Evolutionary conservation across 148 eudicot species (phyloP), one percentile per base, ranked within the genome.

Genomic region (Vaccinium darrowii): DNA sequence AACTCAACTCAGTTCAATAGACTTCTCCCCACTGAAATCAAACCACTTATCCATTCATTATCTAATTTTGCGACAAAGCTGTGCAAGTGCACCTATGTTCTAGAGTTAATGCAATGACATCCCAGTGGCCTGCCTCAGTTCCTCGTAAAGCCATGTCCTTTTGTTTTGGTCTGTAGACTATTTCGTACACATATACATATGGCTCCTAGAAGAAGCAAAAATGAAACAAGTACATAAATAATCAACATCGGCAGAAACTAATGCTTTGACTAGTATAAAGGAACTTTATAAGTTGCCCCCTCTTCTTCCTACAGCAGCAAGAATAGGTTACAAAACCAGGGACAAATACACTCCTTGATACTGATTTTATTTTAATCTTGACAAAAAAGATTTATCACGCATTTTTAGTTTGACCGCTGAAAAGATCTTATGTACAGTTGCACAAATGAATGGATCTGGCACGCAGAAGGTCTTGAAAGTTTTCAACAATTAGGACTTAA

Each of bases 1-100:
- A 58, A 18, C 65, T 77, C 80, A 51, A 77, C 80, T 23, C 51
- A 77, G 25, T 77, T 75, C 39, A 67, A 18, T 11, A 39, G 76
- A 30, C 39, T 71, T 71, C 43, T 71, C 76, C 39, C 21, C 30
- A 33, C 49, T 71, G 39, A 73, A 36, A 6, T 39, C 15, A 16
- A 39, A 73, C 11, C 23, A 10, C 33, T 30, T 16, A 6, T 43
- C 23, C 18, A 36, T 27, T 52, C 18, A 36, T 27, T 52, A 58
- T 30, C 8, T 56, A 36, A 57, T 11, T 58, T 60, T 62, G 7
- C 16, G n/a, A 81, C 39, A 11, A 81, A 60, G 47, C 30, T 36
- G 52, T 25, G 21, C 83, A 60, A 21, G 15, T 21, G 71, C 69
- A 57, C 12, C 39, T 8, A 79, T 30, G 69, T 60, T 36, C 72